A percentile compares a stretch with the other conserved stretches of the same genome.
Conservation (phyloP, 495 filamentous ascomycete genomes). For the Xylaria longipes region DNA sequence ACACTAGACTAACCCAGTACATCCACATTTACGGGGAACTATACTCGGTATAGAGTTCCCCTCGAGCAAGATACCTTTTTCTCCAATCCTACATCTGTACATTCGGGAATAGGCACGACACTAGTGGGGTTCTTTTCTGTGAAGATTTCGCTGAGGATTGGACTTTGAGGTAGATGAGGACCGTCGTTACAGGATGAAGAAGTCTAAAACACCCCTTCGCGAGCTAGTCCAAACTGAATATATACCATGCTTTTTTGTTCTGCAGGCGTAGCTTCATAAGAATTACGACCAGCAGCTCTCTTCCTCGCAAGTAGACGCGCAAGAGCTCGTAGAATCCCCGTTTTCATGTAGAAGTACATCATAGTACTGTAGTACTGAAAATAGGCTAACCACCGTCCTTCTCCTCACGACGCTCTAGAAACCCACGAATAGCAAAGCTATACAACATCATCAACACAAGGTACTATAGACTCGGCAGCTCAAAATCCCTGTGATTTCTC, state of each 20-base stretch:
- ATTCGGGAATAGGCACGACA: background rate
- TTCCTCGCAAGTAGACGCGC: background rate
- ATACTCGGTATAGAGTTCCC: background rate
- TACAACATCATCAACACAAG: background rate
- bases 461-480: background rate
- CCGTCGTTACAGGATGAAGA: background rate
- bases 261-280: background rate
- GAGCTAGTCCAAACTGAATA: background rate
- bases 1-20: background rate
- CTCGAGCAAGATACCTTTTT: conserved; percentile 2
- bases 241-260: background rate
- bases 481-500: background rate
- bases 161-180: background rate
- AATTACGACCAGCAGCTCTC: background rate
- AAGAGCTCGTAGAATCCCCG: background rate
- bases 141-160: background rate
- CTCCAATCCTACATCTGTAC: background rate
- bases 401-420: conserved; percentile 5
- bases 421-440: background rate
- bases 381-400: background rate
- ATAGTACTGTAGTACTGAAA: background rate
- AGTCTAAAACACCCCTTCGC: background rate
- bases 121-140: background rate
- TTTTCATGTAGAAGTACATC: background rate
- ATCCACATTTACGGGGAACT: background rate